phyloP scores from a whole-genome alignment of 2,329 filamentous ascomycete genomes.

The Sporothrix sp. region DNA sequence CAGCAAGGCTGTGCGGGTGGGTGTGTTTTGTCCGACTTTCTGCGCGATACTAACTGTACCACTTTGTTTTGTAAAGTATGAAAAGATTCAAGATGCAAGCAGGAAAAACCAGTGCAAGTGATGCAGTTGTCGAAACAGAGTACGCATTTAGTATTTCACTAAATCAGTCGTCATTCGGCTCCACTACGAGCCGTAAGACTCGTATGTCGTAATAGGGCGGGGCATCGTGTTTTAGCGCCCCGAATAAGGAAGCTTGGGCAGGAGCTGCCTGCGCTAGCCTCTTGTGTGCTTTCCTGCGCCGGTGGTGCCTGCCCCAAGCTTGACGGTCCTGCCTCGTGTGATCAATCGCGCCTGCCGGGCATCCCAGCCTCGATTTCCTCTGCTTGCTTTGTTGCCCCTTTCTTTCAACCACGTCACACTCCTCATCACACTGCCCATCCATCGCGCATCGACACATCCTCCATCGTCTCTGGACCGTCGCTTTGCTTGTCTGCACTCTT shows the following conservation, averaged over 20 bases:
- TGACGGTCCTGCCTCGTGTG: background rate
- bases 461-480: background rate
- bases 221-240: background rate
- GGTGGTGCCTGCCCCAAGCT: background rate
- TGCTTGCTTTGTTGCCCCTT: background rate
- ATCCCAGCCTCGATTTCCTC: background rate
- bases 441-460: too few relatives aligned
- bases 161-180: too few relatives aligned
- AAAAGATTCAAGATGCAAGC: too few relatives aligned
- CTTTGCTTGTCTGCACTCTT: background rate
- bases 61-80: too few relatives aligned
- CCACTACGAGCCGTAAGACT: too few relatives aligned
- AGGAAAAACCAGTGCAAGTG: too few relatives aligned
- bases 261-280: background rate
- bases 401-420: background rate
- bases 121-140: too few relatives aligned
- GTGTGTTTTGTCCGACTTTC: too few relatives aligned
- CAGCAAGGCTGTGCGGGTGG: too few relatives aligned
- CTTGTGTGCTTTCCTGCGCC: background rate
- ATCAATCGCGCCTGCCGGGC: background rate
- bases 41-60: too few relatives aligned
- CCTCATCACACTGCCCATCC: background rate
- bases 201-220: background rate
- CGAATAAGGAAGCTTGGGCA: constrained; percentile 6
- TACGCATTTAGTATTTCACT: too few relatives aligned